Evolutionary conservation across 345 rosid genomes (phyloP), one percentile per base, ranked within the genome.

Genomic region (Rhizophora mangle): DNA sequence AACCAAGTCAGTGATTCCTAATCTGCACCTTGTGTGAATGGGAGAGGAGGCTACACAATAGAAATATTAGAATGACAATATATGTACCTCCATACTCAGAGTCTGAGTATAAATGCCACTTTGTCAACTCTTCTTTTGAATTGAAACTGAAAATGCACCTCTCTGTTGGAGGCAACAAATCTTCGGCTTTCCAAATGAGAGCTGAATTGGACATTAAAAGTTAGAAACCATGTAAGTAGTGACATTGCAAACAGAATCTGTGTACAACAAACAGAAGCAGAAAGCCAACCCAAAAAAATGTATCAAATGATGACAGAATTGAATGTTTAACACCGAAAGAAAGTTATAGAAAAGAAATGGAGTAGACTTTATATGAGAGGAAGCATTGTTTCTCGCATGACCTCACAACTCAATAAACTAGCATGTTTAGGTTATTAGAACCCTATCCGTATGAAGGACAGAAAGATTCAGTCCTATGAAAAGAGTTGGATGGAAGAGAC

Each of bases 91-190:
- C 98, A 75, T 79, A 94, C 75, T 91, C 95, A 62, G 97, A 86
- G 81, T 91, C 98, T 2, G 98, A 91, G 81, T 88, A 91, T 3
- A 91, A 78, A 82, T 94, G 97, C 98, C 98, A 91, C 74, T 75
- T 87, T 54, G 85, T 91, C 13, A 94, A 77, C 78, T 94, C 93
- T 64, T 91, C 90, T 81, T 76, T 91, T 0, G 97, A 84, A 74
- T 76, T 78, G 78, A 94, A 94, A 74, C 78, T 85, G 82, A 89
- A 94, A 36, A 94, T 82, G 66, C 65, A 68, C 78, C 59, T 91
- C 78, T 94, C 98, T 9, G 61, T 62, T 16, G 98, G 96, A 10
- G 96, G 98, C 65, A 91, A 80, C 84, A 81, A 81, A 71, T 94
- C 97, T 68, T 94, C 98, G 68, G 80, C 74, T 61, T 87, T 91